These are phyloP conservation scores for Phytophthora cactorum DNA, from an alignment of 352 stramenopile genomes.

Conservation along the genomic window DNA sequence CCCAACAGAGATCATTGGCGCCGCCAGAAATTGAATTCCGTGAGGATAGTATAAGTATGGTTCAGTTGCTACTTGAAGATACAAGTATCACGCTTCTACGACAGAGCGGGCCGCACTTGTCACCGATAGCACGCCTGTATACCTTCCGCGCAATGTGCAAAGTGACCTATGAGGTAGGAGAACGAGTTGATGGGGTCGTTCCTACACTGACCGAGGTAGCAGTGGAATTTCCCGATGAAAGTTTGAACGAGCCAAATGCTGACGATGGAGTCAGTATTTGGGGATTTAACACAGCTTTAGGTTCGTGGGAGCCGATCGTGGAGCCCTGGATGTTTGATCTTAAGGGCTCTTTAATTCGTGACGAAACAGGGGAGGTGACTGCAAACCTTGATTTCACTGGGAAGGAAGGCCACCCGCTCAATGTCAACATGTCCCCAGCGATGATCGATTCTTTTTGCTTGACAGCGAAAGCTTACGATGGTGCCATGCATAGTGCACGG, in stretches of 20 bases:
- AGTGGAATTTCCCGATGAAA: conserved; percentile 71
- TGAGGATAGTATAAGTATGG: conserved; percentile 32
- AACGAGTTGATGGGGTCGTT: conserved; percentile 24
- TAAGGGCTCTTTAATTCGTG: conserved; percentile 36
- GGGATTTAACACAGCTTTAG: conserved; percentile 78
- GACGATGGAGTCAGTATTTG: conserved; percentile 82
- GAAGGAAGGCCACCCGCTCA: conserved; percentile 64
- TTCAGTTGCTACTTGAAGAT: conserved; percentile 71
- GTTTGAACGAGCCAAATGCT: conserved; percentile 46
- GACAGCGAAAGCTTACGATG: conserved; percentile 67
- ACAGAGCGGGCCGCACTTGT: conserved; percentile 79
- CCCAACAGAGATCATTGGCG: conserved; percentile 6
- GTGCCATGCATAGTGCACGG: conserved; percentile 22
- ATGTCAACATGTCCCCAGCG: conserved; percentile 71
- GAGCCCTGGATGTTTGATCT: conserved; percentile 81
- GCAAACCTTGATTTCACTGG: conserved; percentile 61
- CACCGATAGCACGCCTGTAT: conserved; percentile 66
- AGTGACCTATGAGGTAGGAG: conserved; percentile 46
- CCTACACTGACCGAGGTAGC: conserved; percentile 36
- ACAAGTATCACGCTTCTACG: conserved; percentile 74
- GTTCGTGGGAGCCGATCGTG: conserved; percentile 80
- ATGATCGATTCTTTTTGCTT: conserved; percentile 71
- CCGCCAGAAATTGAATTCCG: conserved; percentile 23
- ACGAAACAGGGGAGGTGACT: conserved; percentile 54
- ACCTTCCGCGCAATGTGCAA: conserved; percentile 75